Evolutionary conservation across 148 eudicot genomes (phyloP), one percentile per base, ranked within the genome.

Genomic region (Limonium bicolor): DNA sequence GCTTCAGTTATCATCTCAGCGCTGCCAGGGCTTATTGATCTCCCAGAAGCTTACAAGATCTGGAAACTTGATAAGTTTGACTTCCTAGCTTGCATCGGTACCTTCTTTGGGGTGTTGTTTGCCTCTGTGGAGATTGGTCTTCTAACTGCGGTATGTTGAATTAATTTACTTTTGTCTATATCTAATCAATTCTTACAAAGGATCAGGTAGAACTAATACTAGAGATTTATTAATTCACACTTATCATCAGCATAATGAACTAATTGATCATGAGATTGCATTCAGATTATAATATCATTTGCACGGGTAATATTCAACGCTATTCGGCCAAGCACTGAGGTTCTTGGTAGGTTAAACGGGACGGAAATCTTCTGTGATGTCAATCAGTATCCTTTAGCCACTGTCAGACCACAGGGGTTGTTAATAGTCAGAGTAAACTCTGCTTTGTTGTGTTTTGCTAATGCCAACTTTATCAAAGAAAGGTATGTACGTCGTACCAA

Each of bases 51-150:
- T 4, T 63, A 75, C 58, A 58, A 72, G 33, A 87, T 87, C 16
- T 82, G 90, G 90, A 87, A 79, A 66, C 73, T 77, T 10, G 96
- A 87, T 61, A 87, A 87, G 48, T 71, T 82, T 5, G 92, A 80
- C 50, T 80, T 77, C 50, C 38, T 80, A 22, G 90, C 83, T 2
- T 80, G 90, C 44, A 65, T 82, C 73, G 96, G 94, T 13, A 94
- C 96, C 23, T 87, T 87, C 46, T 68, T 87, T 46, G 96, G 94
- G 2, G 94, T 87, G 0, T 59, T 82, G 33, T 87, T 87, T 17
- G 66, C 34, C 2, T 74, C 90, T 0, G 94, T 87, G 61, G 96
- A 87, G 63, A 79, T 82, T 10, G 96, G 96, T 39, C 94, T 82
- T 56, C 48, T 87, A 22, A 64, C 77, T n/a, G 90, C 96, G 48